Conservation (phyloP, 2,329 filamentous ascomycete genomes). For the Ophiostoma montium region DNA sequence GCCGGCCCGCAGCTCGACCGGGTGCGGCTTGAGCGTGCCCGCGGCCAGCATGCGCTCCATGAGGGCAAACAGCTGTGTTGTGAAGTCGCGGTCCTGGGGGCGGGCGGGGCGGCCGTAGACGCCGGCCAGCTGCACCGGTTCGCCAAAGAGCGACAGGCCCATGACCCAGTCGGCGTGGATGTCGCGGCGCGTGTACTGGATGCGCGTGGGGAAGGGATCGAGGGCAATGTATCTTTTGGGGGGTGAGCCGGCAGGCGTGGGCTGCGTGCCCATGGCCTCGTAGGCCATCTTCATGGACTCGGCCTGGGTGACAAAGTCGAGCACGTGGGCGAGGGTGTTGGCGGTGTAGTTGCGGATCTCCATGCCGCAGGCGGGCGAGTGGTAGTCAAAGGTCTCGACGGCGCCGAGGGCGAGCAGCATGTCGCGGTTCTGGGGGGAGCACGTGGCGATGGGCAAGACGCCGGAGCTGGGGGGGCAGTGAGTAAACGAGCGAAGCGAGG, state of each 20-base stretch:
- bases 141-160: constrained; percentile 7
- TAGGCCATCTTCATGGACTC: constrained; percentile 11
- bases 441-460: constrained; percentile 8
- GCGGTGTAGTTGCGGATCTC: constrained; percentile 14
- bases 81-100: constrained; percentile 10
- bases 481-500: too few relatives aligned
- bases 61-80: constrained; percentile 1
- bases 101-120: constrained; percentile 9
- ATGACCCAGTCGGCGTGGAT: constrained; percentile 9
- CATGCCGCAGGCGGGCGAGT: constrained; percentile 10
- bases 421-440: constrained; percentile 10
- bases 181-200: constrained; percentile 10
- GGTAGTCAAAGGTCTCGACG: constrained; percentile 13
- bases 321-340: constrained; percentile 8
- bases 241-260: background rate
- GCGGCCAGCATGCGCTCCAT: constrained; percentile 8
- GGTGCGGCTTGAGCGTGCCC: constrained; percentile 8
- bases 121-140: constrained; percentile 9
- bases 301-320: constrained; percentile 12
- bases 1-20: constrained; percentile 8
- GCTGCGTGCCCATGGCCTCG: constrained; percentile 11
- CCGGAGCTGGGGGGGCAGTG: too few relatives aligned
- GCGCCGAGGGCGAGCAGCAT: constrained; percentile 9
- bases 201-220: constrained; percentile 9
- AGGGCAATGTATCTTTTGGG: constrained; percentile 9